A percentile compares a stretch with the other conserved stretches of the same genome.
Evolutionary conservation across 2,329 filamentous ascomycete genomes (phyloP).

Genomic region (Aspergillus amoenus): DNA sequence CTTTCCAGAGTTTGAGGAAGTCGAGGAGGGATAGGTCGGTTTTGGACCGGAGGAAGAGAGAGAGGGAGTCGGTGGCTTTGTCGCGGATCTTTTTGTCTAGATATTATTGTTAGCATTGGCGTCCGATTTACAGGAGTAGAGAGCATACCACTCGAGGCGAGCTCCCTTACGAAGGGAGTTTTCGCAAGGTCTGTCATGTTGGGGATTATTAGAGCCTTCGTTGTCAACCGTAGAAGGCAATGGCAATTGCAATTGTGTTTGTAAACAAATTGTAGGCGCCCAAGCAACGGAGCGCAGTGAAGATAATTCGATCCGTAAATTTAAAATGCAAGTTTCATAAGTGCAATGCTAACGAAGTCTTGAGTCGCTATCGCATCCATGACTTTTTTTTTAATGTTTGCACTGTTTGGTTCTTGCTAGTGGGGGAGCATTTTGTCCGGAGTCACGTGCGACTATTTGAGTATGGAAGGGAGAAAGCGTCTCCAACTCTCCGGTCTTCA

Average conservation of each 20-base stretch:
- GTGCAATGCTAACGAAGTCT: not conserved
- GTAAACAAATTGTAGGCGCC: not conserved
- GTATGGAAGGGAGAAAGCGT: no score
- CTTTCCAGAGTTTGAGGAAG: constrained; percentile 88
- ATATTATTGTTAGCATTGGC: constrained; percentile 9
- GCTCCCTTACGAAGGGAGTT: constrained; percentile 74
- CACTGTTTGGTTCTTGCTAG: constrained; percentile 10
- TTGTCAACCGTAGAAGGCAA: not conserved
- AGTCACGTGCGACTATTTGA: not conserved
- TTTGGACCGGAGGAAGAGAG: constrained; percentile 70
- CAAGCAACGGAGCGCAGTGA: not conserved
- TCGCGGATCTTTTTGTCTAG: constrained; percentile 76
- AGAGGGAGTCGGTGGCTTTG: constrained; percentile 73
- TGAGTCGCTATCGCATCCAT: not conserved
- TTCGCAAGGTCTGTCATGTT: constrained; percentile 45
- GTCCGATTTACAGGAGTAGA: not conserved
- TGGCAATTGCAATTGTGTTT: not conserved
- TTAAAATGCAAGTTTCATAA: not conserved
- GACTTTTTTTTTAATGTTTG: constrained; percentile 21
- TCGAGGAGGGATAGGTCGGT: constrained; percentile 66
- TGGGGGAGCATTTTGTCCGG: not conserved
- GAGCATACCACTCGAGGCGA: constrained; percentile 73
- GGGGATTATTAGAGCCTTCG: not conserved
- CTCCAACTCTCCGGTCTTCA: not conserved
- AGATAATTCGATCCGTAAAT: not conserved